These are phyloP conservation scores for Chenopodium berlandieri DNA, from an alignment of 148 eudicot species.

Conservation along the genomic window DNA sequence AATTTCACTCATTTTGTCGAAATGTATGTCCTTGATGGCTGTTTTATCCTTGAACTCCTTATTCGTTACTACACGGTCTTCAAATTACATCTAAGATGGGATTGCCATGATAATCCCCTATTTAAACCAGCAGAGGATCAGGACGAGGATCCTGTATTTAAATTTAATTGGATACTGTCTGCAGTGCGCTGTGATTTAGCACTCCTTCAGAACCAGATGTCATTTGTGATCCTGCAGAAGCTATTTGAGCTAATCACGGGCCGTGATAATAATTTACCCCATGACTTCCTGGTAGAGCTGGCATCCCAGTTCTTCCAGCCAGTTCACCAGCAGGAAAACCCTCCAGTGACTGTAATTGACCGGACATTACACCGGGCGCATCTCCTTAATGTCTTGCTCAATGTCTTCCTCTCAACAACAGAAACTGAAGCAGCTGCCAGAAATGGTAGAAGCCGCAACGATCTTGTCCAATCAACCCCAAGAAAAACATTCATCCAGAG, in stretches of 20 bases:
- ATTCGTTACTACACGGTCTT: background rate
- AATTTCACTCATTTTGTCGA: background rate
- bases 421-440: background rate
- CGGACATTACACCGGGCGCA: background rate
- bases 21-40: background rate
- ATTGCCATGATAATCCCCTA: background rate
- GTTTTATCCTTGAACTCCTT: conserved; percentile 5
- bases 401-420: background rate
- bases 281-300: conserved; percentile 11
- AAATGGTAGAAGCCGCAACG: background rate
- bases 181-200: background rate
- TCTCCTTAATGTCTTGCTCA: conserved; percentile 3
- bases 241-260: background rate
- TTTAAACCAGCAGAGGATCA: conserved; percentile 1
- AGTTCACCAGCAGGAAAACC: background rate
- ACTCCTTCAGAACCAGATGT: conserved; percentile 7
- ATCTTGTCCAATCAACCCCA: background rate
- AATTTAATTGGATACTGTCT: conserved; percentile 7
- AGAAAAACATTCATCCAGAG: conserved; percentile 4
- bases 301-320: background rate
- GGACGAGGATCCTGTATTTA: background rate
- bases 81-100: background rate
- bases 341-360: conserved; percentile 1
- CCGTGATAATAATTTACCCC: conserved; percentile 8
- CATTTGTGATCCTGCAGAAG: conserved; percentile 3